Evolutionary conservation across 2,329 filamentous ascomycete genomes (phyloP).

Genomic region (Zymoseptoria crescenta): DNA sequence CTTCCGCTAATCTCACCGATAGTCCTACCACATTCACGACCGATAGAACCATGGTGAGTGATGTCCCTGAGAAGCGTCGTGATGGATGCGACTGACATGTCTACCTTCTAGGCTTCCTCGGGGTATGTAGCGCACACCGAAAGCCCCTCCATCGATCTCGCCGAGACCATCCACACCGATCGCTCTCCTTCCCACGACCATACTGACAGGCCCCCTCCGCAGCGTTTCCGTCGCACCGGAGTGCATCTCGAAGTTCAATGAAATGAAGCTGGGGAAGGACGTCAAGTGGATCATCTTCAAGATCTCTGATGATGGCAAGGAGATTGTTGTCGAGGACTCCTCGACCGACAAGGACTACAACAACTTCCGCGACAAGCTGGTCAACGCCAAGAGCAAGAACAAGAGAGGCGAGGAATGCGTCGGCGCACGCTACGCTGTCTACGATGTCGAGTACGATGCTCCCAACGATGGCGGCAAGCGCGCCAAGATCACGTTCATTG

Average conservation of each 20-base stretch:
- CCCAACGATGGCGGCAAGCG: constrained; percentile 62
- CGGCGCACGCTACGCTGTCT: constrained; percentile 75
- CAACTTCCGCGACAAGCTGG: constrained; percentile 66
- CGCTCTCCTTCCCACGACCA: not conserved
- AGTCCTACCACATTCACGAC: not conserved
- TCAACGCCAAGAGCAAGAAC: constrained; percentile 65
- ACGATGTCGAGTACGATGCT: constrained; percentile 73
- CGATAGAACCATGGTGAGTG: not conserved
- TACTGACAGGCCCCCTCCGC: constrained; percentile 15
- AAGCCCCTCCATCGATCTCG: not conserved
- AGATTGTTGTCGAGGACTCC: constrained; percentile 72
- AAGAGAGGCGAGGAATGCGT: constrained; percentile 49
- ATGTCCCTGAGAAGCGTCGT: not conserved
- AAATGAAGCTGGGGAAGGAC: constrained; percentile 74
- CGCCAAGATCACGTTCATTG: constrained; percentile 72
- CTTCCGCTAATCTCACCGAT: not conserved
- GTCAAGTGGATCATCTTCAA: constrained; percentile 81
- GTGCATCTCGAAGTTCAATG: constrained; percentile 64
- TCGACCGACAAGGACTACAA: constrained; percentile 62
- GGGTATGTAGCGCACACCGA: not conserved
- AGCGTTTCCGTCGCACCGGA: constrained; percentile 67
- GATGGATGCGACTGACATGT: not conserved
- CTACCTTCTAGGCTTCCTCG: not conserved
- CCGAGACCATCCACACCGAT: not conserved
- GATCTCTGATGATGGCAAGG: constrained; percentile 72